These are phyloP conservation scores for Hamigera avellanea DNA, from an alignment of 495 filamentous ascomycete species.

Conservation along the genomic window DNA sequence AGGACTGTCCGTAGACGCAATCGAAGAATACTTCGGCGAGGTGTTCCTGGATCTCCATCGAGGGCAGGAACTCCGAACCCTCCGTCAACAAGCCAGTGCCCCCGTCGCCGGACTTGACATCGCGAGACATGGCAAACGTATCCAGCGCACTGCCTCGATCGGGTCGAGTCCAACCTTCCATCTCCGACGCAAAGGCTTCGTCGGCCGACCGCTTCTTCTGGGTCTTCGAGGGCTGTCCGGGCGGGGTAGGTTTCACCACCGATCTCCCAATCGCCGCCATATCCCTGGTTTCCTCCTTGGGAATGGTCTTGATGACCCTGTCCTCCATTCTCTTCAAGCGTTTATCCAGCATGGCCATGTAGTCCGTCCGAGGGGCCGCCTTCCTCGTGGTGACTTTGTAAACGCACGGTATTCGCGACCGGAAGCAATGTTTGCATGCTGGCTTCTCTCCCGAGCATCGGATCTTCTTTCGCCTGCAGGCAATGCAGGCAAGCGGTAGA, in stretches of 20 bases:
- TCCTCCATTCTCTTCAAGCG: constrained; percentile 92
- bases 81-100: constrained; percentile 64
- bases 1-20: constrained; percentile 89
- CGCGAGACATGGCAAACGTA: constrained; percentile 40
- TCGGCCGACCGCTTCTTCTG: constrained; percentile 78
- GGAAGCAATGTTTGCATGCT: constrained; percentile 90
- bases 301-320: constrained; percentile 89
- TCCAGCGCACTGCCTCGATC: constrained; percentile 35
- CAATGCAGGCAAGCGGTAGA: constrained; percentile 88
- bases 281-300: constrained; percentile 60
- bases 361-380: constrained; percentile 91
- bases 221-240: constrained; percentile 44
- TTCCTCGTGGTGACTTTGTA: constrained; percentile 96
- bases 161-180: constrained; percentile 70
- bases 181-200: constrained; percentile 74
- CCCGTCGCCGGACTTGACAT: constrained; percentile 54
- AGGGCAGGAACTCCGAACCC: constrained; percentile 73
- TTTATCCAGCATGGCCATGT: constrained; percentile 99
- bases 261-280: constrained; percentile 56
- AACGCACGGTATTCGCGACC: constrained; percentile 92
- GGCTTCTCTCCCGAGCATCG: constrained; percentile 96
- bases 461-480: constrained; percentile 94
- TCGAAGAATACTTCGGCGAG: constrained; percentile 93
- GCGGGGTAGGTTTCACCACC: constrained; percentile 66
- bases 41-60: constrained; percentile 87